These are phyloP conservation scores for Tolypocladium guangdongense DNA, from an alignment of 2,329 filamentous ascomycete genomes.

Conservation along the genomic window DNA sequence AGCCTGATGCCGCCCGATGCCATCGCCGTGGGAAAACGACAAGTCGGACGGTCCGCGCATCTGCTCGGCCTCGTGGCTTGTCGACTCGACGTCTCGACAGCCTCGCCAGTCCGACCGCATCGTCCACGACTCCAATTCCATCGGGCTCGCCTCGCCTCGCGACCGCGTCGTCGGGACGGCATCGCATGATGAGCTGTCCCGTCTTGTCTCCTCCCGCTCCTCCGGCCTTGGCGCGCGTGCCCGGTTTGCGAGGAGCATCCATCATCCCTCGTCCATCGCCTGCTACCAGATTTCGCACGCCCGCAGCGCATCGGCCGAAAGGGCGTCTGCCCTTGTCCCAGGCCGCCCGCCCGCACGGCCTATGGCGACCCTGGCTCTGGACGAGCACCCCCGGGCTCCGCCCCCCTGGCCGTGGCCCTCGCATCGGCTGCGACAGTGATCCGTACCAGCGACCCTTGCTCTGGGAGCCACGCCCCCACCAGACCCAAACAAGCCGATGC, in stretches of 20 bases:
- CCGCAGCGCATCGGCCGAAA: no score
- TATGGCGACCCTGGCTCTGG: background rate
- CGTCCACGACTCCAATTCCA: no score
- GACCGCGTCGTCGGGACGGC: background rate
- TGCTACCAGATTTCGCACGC: no score
- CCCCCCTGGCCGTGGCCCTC: background rate
- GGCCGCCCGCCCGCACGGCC: no score
- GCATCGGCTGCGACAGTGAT: background rate
- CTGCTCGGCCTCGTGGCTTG: background rate
- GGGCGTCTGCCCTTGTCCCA: no score
- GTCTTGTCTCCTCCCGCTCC: background rate
- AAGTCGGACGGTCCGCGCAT: no score
- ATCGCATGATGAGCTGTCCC: background rate
- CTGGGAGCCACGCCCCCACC: background rate
- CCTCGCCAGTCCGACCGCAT: background rate
- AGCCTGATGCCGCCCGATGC: no score
- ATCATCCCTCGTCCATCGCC: no score
- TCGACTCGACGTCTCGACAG: background rate
- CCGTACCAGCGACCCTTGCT: background rate
- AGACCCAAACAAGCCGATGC: background rate
- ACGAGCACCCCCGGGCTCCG: background rate
- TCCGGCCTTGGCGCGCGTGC: background rate
- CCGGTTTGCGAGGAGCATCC: background rate
- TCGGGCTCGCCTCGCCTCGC: no score
- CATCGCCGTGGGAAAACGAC: no score